These are phyloP conservation scores for Cairneyella variabilis DNA, from an alignment of 495 filamentous ascomycete genomes.

Conservation along the genomic window DNA sequence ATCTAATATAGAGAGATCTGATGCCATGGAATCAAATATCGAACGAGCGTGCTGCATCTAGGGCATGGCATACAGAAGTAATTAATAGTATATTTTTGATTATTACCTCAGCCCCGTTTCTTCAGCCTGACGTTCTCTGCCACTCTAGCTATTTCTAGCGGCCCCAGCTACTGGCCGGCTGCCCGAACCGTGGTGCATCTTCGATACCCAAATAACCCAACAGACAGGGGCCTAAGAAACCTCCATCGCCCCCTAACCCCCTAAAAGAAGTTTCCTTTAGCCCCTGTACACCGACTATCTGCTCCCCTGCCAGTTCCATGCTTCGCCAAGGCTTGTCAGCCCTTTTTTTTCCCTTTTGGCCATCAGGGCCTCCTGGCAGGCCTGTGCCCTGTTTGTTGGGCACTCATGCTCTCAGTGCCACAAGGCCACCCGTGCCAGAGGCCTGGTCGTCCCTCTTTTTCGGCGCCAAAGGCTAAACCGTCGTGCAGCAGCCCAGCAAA, in stretches of 20 bases:
- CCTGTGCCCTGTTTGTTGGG: slow-evolving; percentile 1
- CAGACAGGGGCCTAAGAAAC: too few species aligned
- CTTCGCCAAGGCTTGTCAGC: neutral
- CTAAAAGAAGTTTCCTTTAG: too few species aligned
- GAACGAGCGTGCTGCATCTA: too few species aligned
- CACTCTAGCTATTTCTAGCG: neutral
- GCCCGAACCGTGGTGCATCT: too few species aligned
- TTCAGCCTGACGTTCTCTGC: slow-evolving; percentile 5
- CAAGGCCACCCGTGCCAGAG: neutral
- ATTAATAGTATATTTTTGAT: too few species aligned
- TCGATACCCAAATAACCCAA: too few species aligned
- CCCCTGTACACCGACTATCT: too few species aligned
- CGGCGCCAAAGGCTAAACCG: slow-evolving; percentile 9
- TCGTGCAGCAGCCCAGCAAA: neutral
- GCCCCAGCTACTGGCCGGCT: neutral
- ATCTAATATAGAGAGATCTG: neutral
- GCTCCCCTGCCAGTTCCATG: neutral
- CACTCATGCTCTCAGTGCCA: too few species aligned
- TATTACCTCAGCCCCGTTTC: too few species aligned
- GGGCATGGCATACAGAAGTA: too few species aligned
- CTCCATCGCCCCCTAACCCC: too few species aligned
- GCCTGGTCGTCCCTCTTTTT: slow-evolving; percentile 11
- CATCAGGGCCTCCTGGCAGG: neutral
- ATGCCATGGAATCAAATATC: too few species aligned
- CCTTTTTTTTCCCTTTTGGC: neutral